These are phyloP conservation scores for Endothia cerciana DNA, from an alignment of 2,329 filamentous ascomycete genomes.

Conservation along the genomic window DNA sequence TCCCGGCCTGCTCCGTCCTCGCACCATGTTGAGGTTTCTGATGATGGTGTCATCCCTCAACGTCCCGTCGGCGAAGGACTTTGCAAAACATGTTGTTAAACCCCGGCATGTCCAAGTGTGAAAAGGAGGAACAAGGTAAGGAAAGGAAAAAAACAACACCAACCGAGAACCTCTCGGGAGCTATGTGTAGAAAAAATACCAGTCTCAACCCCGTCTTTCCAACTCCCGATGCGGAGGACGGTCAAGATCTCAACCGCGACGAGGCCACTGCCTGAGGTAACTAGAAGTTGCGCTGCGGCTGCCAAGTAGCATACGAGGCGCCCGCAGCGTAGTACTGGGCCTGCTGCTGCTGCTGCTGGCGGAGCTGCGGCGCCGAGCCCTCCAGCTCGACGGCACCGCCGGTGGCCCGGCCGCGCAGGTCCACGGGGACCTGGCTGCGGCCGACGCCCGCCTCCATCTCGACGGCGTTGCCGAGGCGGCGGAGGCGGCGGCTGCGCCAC, in stretches of 20 bases:
- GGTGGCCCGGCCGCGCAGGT: neutral
- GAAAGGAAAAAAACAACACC: neutral
- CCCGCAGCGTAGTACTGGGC: neutral
- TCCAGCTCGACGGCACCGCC: neutral
- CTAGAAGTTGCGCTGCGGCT: neutral
- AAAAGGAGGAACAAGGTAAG: neutral
- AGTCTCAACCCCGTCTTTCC: too few relatives aligned
- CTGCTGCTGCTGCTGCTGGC: neutral
- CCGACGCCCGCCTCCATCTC: neutral
- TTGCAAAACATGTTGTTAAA: neutral
- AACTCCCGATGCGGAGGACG: too few relatives aligned
- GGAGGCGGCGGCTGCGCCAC: neutral
- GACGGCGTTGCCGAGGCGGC: neutral
- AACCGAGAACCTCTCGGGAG: too few relatives aligned
- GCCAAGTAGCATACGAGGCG: neutral
- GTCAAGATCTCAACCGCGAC: too few relatives aligned
- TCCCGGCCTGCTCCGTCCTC: neutral
- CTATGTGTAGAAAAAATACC: too few relatives aligned
- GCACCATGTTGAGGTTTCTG: neutral
- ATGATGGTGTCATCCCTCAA: neutral
- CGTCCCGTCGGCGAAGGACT: neutral
- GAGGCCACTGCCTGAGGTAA: neutral
- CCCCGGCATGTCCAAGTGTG: neutral
- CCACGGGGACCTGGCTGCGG: constrained; percentile 1
- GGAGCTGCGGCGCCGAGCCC: neutral